These are phyloP conservation scores for Cucumis hystrix DNA, from an alignment of 306 rosid genomes.

Conservation along the genomic window DNA sequence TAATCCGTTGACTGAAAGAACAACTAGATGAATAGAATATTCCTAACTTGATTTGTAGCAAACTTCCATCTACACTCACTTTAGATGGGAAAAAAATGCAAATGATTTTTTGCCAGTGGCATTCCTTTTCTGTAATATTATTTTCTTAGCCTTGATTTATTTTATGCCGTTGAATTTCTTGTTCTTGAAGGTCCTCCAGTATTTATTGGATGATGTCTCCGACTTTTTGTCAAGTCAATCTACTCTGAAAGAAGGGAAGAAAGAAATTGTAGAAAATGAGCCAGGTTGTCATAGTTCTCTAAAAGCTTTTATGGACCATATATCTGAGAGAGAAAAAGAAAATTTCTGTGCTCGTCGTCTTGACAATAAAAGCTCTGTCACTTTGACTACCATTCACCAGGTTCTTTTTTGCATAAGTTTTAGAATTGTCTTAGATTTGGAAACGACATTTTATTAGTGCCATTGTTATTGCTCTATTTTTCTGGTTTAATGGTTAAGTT, in stretches of 20 bases:
- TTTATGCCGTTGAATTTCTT: background rate
- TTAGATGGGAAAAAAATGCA: background rate
- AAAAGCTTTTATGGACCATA: constrained; percentile 49
- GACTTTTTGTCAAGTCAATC: constrained; percentile 54
- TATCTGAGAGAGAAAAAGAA: constrained; percentile 72
- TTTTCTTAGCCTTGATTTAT: background rate
- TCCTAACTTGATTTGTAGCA: background rate
- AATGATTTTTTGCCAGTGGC: background rate
- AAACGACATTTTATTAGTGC: background rate
- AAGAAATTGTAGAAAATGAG: constrained; percentile 20
- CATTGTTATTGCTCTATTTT: background rate
- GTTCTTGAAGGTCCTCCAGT: constrained; percentile 70
- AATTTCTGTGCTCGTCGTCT: constrained; percentile 54
- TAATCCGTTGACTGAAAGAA: background rate
- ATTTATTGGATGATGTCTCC: constrained; percentile 75
- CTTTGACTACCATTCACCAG: constrained; percentile 95
- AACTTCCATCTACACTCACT: background rate
- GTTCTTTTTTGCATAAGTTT: constrained; percentile 13
- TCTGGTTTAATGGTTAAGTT: background rate
- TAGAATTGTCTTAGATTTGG: background rate
- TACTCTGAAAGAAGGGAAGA: constrained; percentile 28
- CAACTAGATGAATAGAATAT: background rate
- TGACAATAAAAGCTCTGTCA: constrained; percentile 65
- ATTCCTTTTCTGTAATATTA: background rate
- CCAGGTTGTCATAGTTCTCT: constrained; percentile 48